Percentiles rank a stretch among this genome's conserved stretches.
phyloP scores from a whole-genome alignment of 345 rosid genomes.

The Salix udensis region DNA sequence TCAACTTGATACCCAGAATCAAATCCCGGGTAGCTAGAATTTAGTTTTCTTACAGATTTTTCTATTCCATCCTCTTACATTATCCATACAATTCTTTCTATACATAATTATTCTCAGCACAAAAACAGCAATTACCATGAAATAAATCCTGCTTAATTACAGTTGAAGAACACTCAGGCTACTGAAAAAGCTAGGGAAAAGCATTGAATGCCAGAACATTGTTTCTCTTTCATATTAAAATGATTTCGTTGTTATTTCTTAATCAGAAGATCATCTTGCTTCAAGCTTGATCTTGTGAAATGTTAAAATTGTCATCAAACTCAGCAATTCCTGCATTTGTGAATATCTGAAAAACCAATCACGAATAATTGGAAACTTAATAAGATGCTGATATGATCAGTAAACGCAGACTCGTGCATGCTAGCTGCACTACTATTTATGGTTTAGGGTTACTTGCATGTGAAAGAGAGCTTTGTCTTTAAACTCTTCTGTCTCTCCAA shows the following conservation, averaged over 20 bases:
- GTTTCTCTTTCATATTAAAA: background rate
- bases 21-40: background rate
- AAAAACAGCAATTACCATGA: background rate
- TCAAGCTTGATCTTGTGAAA: background rate
- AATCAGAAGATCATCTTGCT: background rate
- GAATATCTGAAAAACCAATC: background rate
- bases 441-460: slow-evolving; percentile 6
- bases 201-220: background rate
- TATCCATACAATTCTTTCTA: background rate
- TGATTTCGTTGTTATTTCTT: background rate
- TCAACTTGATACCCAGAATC: background rate
- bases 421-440: background rate
- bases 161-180: background rate
- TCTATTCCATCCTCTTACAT: background rate
- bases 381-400: background rate
- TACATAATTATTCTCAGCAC: background rate
- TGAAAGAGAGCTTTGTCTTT: background rate
- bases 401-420: background rate
- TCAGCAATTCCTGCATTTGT: background rate
- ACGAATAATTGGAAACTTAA: background rate
- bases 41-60: background rate
- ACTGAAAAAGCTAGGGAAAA: background rate
- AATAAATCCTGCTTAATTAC: background rate
- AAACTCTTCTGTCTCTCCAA: background rate
- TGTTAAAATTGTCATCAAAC: background rate